phyloP scores from a whole-genome alignment of 1,284 basidiomycete genomes.

The Trichosporon inkin region DNA sequence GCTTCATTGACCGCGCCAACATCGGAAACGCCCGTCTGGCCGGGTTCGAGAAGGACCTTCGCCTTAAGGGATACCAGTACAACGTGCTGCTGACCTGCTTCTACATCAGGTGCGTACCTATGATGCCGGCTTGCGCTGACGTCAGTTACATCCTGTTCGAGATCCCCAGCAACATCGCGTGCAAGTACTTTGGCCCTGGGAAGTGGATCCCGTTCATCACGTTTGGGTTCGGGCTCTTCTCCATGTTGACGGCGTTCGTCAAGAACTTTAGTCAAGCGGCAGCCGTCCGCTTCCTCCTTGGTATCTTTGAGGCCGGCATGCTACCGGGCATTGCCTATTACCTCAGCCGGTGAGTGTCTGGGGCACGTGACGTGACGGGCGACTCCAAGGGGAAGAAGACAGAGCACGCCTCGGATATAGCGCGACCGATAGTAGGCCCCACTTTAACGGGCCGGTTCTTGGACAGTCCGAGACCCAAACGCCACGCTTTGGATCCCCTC shows the following conservation, averaged over 20 bases:
- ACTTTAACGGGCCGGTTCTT: too few species aligned
- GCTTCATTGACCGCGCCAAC: constrained; percentile 25
- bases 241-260: constrained; percentile 29
- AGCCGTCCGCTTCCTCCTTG: constrained; percentile 27
- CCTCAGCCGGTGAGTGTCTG: constrained; percentile 16
- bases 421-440: too few species aligned
- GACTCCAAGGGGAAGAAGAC: too few species aligned
- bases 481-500: constrained; percentile 15
- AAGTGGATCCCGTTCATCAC: constrained; percentile 21
- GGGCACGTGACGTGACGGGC: too few species aligned
- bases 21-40: constrained; percentile 29
- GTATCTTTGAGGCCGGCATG: constrained; percentile 30
- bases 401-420: too few species aligned
- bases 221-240: constrained; percentile 22
- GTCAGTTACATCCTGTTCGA: constrained; percentile 44
- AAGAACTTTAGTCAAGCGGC: constrained; percentile 33
- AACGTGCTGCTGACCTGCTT: constrained; percentile 31
- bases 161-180: constrained; percentile 31
- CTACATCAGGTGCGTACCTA: constrained; percentile 10
- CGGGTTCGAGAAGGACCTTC: constrained; percentile 15
- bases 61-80: constrained; percentile 26
- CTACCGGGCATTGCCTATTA: constrained; percentile 27
- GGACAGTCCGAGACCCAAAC: too few species aligned
- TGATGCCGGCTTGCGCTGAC: neutral
- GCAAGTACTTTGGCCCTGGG: constrained; percentile 21